A percentile compares a stretch with the other conserved stretches of the same genome.
Conservation (phyloP, 129 eudicot genomes). For the Logfia minima region DNA sequence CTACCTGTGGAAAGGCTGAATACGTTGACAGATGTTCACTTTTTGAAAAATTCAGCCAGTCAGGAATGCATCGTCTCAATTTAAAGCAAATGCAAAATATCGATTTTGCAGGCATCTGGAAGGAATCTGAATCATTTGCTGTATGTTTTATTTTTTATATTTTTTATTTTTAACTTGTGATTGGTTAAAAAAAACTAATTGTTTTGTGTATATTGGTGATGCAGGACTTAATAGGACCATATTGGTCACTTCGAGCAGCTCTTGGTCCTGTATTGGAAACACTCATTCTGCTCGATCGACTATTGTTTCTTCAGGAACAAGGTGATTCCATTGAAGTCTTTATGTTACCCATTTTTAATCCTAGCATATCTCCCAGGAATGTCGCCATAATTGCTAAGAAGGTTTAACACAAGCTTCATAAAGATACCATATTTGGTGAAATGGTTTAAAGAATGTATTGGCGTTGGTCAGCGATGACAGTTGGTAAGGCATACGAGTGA, state of each 20-base stretch:
- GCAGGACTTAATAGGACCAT: slow-evolving; percentile 82
- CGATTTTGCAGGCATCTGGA: slow-evolving; percentile 11
- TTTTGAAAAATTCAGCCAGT: slow-evolving; percentile 61
- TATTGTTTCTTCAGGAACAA: slow-evolving; percentile 81
- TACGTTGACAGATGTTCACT: slow-evolving; percentile 40
- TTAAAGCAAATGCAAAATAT: slow-evolving; percentile 26
- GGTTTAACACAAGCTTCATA: slow-evolving; percentile 1
- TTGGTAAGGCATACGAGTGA: neutral
- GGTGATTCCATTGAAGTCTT: slow-evolving; percentile 37
- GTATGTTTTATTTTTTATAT: neutral
- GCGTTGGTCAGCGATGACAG: neutral
- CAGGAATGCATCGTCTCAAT: slow-evolving; percentile 69
- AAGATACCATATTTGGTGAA: neutral
- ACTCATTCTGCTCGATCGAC: slow-evolving; percentile 70
- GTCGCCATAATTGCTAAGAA: slow-evolving; percentile 74
- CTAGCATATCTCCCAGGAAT: slow-evolving; percentile 79
- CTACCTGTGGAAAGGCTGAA: neutral
- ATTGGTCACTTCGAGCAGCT: slow-evolving; percentile 84
- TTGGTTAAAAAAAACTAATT: too few relatives aligned
- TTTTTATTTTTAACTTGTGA: too few relatives aligned
- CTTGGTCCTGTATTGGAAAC: slow-evolving; percentile 86
- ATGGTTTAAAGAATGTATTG: neutral
- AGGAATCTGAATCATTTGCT: slow-evolving; percentile 11
- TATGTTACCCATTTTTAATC: slow-evolving; percentile 74
- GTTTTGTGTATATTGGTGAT: neutral